Percentiles rank a stretch among this genome's conserved stretches.
Evolutionary conservation across 192 early-diverging fungal species (phyloP).

Genomic region (Chytriomyces sp.): DNA sequence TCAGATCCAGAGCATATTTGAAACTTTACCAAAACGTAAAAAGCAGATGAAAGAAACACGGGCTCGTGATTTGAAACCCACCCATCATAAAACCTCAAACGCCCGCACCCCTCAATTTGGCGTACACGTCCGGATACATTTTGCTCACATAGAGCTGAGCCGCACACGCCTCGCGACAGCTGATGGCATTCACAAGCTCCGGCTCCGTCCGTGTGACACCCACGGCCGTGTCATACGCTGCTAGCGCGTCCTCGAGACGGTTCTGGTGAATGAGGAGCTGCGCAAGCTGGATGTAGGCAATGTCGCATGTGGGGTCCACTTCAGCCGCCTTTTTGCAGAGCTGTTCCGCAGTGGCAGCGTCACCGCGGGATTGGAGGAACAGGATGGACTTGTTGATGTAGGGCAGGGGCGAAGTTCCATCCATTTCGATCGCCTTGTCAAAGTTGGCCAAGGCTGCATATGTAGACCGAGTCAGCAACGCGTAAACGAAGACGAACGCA

Average conservation of each 20-base stretch:
- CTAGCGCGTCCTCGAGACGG: slow-evolving; percentile 79
- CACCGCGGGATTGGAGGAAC: slow-evolving; percentile 70
- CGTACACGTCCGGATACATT: slow-evolving; percentile 22
- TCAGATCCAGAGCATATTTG: too few species aligned
- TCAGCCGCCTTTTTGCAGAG: slow-evolving; percentile 79
- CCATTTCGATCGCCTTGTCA: slow-evolving; percentile 62
- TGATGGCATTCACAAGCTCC: slow-evolving; percentile 81
- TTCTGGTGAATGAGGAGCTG: slow-evolving; percentile 65
- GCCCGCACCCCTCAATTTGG: not conserved
- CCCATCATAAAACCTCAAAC: too few species aligned
- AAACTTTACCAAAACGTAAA: too few species aligned
- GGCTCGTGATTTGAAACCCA: too few species aligned
- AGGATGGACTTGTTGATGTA: slow-evolving; percentile 90
- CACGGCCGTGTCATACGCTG: slow-evolving; percentile 76
- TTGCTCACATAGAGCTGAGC: slow-evolving; percentile 21
- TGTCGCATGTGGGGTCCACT: slow-evolving; percentile 92
- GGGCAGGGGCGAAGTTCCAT: slow-evolving; percentile 76
- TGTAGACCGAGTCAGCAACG: not conserved
- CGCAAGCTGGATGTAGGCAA: slow-evolving; percentile 84
- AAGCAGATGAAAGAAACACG: too few species aligned
- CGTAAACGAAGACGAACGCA: slow-evolving; percentile 70
- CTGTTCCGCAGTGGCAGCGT: slow-evolving; percentile 70
- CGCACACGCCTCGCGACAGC: slow-evolving; percentile 39
- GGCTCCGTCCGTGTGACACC: slow-evolving; percentile 84
- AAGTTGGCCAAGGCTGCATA: slow-evolving; percentile 72